Conservation (phyloP, 2,329 filamentous ascomycete species). For the Dactylellina cionopaga region DNA sequence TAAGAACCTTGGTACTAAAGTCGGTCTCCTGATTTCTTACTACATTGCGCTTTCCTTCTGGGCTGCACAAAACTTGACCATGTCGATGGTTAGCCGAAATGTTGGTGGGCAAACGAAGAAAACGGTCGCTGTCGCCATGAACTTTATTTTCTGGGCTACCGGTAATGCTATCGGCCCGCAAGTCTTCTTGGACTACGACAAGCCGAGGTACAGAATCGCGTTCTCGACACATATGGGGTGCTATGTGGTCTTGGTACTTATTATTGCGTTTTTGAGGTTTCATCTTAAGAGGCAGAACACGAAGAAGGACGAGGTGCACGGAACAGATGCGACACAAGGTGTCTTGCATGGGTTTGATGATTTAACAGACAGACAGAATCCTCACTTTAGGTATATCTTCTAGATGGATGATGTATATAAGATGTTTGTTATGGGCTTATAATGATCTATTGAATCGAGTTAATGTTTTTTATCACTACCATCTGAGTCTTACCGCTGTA, state of each 20-base stretch:
- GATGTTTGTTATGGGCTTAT: background rate
- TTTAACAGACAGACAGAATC: constrained; percentile 70
- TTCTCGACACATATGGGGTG: constrained; percentile 76
- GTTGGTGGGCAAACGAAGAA: constrained; percentile 80
- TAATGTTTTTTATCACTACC: no score
- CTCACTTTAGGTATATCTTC: constrained; percentile 70
- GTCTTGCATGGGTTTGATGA: constrained; percentile 71
- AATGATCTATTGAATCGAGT: no score
- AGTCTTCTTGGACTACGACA: constrained; percentile 71
- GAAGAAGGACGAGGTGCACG: constrained; percentile 64
- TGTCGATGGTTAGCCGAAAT: constrained; percentile 76
- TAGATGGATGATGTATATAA: constrained; percentile 55
- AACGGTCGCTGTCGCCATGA: constrained; percentile 72
- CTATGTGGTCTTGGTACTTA: constrained; percentile 70
- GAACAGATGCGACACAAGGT: constrained; percentile 61
- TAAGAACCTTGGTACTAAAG: constrained; percentile 68
- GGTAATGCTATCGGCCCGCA: constrained; percentile 75
- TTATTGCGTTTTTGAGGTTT: constrained; percentile 69
- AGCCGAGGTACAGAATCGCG: constrained; percentile 74
- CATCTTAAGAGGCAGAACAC: constrained; percentile 69
- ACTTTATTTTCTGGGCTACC: constrained; percentile 75
- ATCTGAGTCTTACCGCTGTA: no score
- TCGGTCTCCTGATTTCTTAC: constrained; percentile 76
- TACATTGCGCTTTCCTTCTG: constrained; percentile 82
- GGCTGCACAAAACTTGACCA: constrained; percentile 73